Conservation (phyloP, 257 asterid genomes). For the Nicotiana knightiana region DNA sequence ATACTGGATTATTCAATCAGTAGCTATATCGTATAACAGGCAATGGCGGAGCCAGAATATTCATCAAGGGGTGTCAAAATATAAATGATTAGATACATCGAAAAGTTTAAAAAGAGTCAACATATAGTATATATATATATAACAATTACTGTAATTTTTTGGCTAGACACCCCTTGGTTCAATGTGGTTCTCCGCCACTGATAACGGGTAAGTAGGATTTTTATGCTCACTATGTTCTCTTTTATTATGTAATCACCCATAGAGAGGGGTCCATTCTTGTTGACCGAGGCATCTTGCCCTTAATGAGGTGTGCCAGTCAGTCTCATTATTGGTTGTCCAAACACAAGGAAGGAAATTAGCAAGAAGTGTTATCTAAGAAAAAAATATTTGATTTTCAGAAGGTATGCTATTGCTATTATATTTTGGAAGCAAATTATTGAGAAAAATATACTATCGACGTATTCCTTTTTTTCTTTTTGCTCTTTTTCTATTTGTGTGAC, state of each 20-base stretch:
- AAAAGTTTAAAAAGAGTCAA: no score
- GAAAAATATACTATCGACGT: neutral
- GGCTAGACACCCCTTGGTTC: no score
- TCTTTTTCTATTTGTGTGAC: no score
- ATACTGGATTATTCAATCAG: no score
- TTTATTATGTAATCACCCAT: neutral
- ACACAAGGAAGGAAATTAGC: neutral
- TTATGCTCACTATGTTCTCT: neutral
- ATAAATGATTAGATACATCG: no score
- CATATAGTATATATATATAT: no score
- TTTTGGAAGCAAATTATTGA: neutral
- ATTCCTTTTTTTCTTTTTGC: neutral
- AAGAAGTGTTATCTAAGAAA: neutral
- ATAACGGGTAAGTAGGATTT: no score
- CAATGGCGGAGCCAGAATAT: no score
- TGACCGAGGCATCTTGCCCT: neutral
- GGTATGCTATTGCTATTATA: neutral
- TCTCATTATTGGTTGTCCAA: neutral
- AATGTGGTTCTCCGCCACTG: no score
- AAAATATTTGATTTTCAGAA: neutral
- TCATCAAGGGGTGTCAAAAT: no score
- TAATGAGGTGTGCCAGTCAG: neutral
- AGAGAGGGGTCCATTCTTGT: neutral
- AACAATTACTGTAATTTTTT: no score
- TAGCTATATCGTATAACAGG: no score